A percentile compares a stretch with the other conserved stretches of the same genome.
Evolutionary conservation across 2,329 filamentous ascomycete genomes (phyloP).

Genomic region (Trichoderma afroharzianum): DNA sequence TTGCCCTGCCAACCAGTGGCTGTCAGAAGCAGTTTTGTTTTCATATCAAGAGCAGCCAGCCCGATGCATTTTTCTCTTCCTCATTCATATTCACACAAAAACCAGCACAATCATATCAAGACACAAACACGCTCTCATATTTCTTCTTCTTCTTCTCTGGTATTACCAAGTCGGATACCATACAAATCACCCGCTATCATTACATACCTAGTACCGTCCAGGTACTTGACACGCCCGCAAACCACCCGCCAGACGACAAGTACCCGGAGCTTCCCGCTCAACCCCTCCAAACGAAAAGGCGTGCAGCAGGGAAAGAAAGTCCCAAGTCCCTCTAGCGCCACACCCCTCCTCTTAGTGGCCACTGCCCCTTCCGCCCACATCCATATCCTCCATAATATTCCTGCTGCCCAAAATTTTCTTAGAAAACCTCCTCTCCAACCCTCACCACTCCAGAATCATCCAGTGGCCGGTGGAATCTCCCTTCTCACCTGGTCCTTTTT

Average conservation of each 20-base stretch:
- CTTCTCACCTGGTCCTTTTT: conserved; percentile 32
- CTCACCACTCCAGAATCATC: conserved; percentile 35
- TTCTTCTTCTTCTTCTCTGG: too few species aligned
- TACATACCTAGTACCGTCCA: not conserved
- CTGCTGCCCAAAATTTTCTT: conserved; percentile 39
- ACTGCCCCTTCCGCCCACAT: conserved; percentile 32
- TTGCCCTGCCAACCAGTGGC: not conserved
- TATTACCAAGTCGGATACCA: not conserved
- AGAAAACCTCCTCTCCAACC: conserved; percentile 32
- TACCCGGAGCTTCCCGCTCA: not conserved
- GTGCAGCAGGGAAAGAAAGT: conserved; percentile 6
- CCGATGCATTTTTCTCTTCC: too few species aligned
- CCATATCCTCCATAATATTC: conserved; percentile 23
- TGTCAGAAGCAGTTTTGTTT: not conserved
- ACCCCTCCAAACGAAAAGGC: not conserved
- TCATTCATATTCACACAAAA: too few species aligned
- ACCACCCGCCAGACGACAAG: not conserved
- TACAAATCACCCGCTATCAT: not conserved
- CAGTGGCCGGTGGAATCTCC: conserved; percentile 36
- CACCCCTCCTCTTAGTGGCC: conserved; percentile 19
- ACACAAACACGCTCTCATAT: too few species aligned
- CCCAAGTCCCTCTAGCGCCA: not conserved
- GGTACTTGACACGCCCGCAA: not conserved
- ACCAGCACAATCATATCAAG: too few species aligned
- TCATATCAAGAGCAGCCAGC: not conserved